A percentile compares a stretch with the other conserved stretches of the same genome.
phyloP scores from a whole-genome alignment of 1,284 basidiomycete species.

The Cystobasidiaceae sp. region DNA sequence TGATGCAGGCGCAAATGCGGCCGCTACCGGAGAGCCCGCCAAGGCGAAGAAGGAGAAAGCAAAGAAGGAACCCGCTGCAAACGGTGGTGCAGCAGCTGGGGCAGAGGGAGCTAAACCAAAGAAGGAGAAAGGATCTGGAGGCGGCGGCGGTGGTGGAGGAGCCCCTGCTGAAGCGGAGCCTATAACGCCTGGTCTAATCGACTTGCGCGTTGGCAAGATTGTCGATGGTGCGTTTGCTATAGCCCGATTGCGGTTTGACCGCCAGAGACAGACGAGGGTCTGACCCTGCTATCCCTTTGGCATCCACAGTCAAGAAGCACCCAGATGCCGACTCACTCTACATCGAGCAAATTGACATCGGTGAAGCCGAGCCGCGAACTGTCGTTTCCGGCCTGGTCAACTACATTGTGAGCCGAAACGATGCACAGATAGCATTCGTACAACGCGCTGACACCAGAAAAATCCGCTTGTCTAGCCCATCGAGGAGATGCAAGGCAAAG shows the following conservation, averaged over 20 bases:
- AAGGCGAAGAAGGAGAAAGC: conserved; percentile 46
- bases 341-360: conserved; percentile 81
- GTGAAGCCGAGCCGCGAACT: conserved; percentile 83
- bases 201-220: conserved; percentile 74
- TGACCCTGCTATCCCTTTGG: too few relatives aligned
- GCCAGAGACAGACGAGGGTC: too few relatives aligned
- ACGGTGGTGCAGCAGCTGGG: conserved; percentile 42
- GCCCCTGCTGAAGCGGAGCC: conserved; percentile 42
- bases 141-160: conserved; percentile 46
- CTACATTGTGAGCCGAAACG: conserved; percentile 74
- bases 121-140: conserved; percentile 48
- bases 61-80: conserved; percentile 45
- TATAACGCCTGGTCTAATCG: conserved; percentile 58
- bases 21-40: too few relatives aligned
- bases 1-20: conserved; percentile 13
- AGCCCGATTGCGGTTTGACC: neutral
- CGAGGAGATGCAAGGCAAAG: conserved; percentile 65
- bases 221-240: conserved; percentile 62
- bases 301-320: conserved; percentile 86
- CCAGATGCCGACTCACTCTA: conserved; percentile 86
- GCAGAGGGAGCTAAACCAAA: conserved; percentile 35
- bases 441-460: neutral
- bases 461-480: neutral
- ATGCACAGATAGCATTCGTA: neutral
- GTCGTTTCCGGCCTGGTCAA: conserved; percentile 92